Evolutionary conservation across 345 rosid genomes (phyloP).

Genomic region (Cochlearia excelsa): DNA sequence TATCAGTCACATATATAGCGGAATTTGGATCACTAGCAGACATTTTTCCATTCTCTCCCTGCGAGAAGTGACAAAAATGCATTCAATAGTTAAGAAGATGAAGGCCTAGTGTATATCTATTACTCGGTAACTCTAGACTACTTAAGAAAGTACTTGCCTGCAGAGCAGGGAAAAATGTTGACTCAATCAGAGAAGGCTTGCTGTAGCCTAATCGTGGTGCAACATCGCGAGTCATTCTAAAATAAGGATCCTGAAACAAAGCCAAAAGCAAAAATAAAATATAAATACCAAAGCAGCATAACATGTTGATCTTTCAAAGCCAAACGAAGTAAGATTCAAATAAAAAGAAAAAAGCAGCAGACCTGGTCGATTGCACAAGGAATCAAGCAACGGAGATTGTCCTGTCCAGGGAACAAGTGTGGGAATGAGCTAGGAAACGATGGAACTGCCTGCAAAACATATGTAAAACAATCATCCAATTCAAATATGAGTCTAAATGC

Average conservation of each 20-base stretch:
- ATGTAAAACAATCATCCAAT: not conserved
- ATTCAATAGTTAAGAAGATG: constrained; percentile 10
- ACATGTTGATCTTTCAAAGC: not conserved
- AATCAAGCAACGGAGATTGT: constrained; percentile 77
- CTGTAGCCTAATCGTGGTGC: constrained; percentile 91
- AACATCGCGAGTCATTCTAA: constrained; percentile 97
- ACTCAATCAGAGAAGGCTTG: constrained; percentile 90
- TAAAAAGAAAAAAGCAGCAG: constrained; percentile 5
- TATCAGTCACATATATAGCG: constrained; percentile 88
- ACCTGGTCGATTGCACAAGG: constrained; percentile 99
- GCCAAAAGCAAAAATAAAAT: constrained; percentile 1
- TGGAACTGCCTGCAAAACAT: constrained; percentile 74
- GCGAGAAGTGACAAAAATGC: constrained; percentile 24
- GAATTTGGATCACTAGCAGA: constrained; percentile 97
- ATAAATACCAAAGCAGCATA: constrained; percentile 3
- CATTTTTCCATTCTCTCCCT: constrained; percentile 98
- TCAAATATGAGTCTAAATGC: constrained; percentile 10
- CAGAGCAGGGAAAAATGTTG: constrained; percentile 73
- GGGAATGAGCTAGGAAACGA: constrained; percentile 94
- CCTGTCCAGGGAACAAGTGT: constrained; percentile 70
- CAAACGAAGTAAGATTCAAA: not conserved
- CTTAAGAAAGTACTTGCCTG: constrained; percentile 47
- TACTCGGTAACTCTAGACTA: not conserved
- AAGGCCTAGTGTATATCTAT: not conserved
- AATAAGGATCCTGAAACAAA: constrained; percentile 85